Base-by-base conservation (phyloP, 75 land plant species). In the Pinus tabuliformis region DNA sequence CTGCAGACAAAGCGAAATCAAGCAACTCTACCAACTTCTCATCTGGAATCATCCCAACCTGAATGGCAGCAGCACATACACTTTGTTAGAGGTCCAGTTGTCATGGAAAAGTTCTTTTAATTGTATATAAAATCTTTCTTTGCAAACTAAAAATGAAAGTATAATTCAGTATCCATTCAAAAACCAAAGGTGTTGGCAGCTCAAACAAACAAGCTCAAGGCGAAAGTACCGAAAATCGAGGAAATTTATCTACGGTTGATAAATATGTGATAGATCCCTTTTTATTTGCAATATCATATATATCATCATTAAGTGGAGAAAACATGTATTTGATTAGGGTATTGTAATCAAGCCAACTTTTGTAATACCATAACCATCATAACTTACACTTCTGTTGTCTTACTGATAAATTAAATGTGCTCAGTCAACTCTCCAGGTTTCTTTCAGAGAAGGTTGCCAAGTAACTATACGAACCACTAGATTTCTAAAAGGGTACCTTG, bases 21-120 rank as follows among this genome's bases (percentile, higher is more conserved):
- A 97, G 93, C 59, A 97, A 83, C 78, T 97, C 98, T 56, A 92
- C 87, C 72, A 97, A 76, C 76, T 91, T 89, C 78, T 84, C 89
- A 73, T 97, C 95, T 74, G 98, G 87, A 7, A 95, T 81, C 72
- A 97, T 70, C 20, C 99, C 99, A 62, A 91, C 98, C 99, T 93
- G 57, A 59, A 75, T 14, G 42, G 12, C 11, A 68, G 4, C 11
- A 68, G 52, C 21, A n/a, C 13, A 42, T 20, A 21, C 22, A 37
- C 22, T 42, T 20, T 17, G 54, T 68, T 42, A 68, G n/a, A 68
- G 72, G n/a, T 42, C 22, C 24, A 68, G 49, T 68, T 17, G 30
- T 0, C 18, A 49, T 8, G 8, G 54, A 49, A 49, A 42, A 58
- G 1, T 18, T 18, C n/a, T 18, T 18, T 58, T 12, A 58, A 58